Evolutionary conservation across 495 filamentous ascomycete species (phyloP), one percentile per base, ranked within the genome.

Genomic region (Apodospora peruviana): DNA sequence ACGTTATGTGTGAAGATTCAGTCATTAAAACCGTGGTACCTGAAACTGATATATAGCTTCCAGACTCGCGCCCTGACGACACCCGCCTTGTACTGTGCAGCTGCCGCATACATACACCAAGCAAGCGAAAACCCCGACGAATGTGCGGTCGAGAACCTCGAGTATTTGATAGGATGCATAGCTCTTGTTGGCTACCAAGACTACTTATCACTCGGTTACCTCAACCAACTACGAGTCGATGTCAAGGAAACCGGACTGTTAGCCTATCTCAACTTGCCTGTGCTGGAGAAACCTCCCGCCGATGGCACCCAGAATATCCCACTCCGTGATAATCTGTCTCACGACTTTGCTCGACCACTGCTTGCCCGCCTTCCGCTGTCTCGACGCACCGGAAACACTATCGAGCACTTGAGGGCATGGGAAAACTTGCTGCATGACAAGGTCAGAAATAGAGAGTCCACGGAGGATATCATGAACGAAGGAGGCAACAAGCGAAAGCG

Each of bases 51-150:
- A n/a, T n/a, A n/a, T n/a, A n/a, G n/a, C 5, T n/a, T 38, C 5
- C 21, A 42, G 66, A 68, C 52, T 50, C 68, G 56, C 27, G 68
- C 71, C 5, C 41, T 76, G 1, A 57, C 66, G 9, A 63, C 70
- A 0, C 48, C 74, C 0, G 67, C 73, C 0, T 35, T 76, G 5
- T 76, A 72, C 45, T 71, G 64, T 22, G 69, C 72, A 11, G 63
- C 68, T 3, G 58, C 67, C 1, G 70, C 69, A 21, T 72, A 66
- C 37, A 48, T 72, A 2, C 58, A 63, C n/a, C 56, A 58, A 21
- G 57, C 64, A 8, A 61, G 57, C 21, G 63, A 63, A 14, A 47
- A 58, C 42, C 47, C 53, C 0, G 54, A 50, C 0, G 17, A 47
- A 1, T 43, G 9, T 12, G 40, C 53, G 37, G 19, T 27, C 20